These are phyloP conservation scores for Colletotrichum ledebouriae DNA, from an alignment of 2,329 filamentous ascomycete genomes.

Conservation along the genomic window DNA sequence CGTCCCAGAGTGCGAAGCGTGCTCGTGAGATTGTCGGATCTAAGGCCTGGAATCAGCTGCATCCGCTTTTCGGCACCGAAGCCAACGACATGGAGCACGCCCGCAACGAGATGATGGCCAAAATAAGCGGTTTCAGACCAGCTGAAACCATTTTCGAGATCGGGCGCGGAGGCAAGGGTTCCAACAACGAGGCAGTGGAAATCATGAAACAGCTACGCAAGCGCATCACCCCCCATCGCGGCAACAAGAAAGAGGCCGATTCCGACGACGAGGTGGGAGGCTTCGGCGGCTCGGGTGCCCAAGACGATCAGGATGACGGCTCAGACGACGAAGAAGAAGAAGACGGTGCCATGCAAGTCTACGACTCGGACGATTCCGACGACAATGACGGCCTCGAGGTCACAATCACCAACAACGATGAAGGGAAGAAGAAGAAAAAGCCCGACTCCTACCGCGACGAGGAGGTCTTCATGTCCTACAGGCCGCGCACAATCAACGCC, in stretches of 20 bases:
- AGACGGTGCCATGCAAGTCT: constrained; percentile 47
- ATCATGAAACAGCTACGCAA: constrained; percentile 80
- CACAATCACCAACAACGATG: constrained; percentile 73
- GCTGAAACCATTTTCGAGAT: constrained; percentile 98
- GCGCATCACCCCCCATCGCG: constrained; percentile 71
- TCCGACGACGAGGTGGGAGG: constrained; percentile 49
- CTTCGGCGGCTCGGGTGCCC: constrained; percentile 49
- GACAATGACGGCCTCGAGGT: constrained; percentile 77
- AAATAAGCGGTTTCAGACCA: constrained; percentile 89
- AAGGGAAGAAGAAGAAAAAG: constrained; percentile 59
- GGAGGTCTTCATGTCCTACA: constrained; percentile 97
- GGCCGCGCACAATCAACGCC: constrained; percentile 81
- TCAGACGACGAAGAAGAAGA: constrained; percentile 53
- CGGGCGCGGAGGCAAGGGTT: constrained; percentile 76
- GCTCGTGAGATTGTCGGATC: constrained; percentile 82
- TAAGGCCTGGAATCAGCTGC: constrained; percentile 79
- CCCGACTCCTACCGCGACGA: constrained; percentile 66
- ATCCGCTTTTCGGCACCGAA: constrained; percentile 83
- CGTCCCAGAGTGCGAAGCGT: constrained; percentile 89
- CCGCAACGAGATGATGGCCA: constrained; percentile 87
- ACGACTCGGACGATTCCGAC: constrained; percentile 57
- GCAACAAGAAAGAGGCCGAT: constrained; percentile 54
- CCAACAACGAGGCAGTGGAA: constrained; percentile 75
- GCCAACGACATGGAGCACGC: constrained; percentile 76
- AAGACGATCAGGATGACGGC: constrained; percentile 52